Base-by-base conservation (phyloP, 2,329 filamentous ascomycete genomes). In the Aaosphaeria arxii region DNA sequence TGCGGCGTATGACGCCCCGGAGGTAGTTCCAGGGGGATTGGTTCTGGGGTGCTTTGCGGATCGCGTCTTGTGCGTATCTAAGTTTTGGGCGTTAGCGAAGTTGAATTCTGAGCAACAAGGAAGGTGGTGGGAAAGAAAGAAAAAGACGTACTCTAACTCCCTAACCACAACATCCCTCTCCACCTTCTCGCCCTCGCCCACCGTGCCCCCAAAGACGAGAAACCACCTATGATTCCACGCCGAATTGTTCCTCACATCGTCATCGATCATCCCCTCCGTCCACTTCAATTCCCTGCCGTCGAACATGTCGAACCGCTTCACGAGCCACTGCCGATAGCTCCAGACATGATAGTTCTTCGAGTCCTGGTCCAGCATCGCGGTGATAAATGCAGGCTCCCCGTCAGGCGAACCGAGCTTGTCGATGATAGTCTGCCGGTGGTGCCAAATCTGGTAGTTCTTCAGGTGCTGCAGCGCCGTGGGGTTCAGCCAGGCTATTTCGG, bases 391-490 rank as follows among this genome's bases (percentile, higher is more conserved):
- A 17, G 80, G 77, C 73, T 99, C 94, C 4, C 81, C 82, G 4
- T 77, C 68, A 7, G 82, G 83, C 45, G 89, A 78, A 13, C 67
- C 76, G 11, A 82, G 74, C 49, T 77, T 78, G 58, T 76, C 84
- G 52, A 74, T 80, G 70, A 74, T 78, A 69, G 73, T 67, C 77
- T 84, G 67, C 58, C 80, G 68, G 74, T 86, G 75, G 82, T 88
- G 72, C 81, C 94, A 99, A 70, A 99, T 99, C 74, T 99, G 94
- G 75, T 99, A 99, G 75, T 97, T 99, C 72, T 99, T 99, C 63
- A 95, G 84, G 68, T 96, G 87, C 48, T 83, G 78, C 45, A 95
- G 77, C 7, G 92, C 89, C 30, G 94, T 84, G 7, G 83, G 77
- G 71, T 96, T 95, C 44, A 99, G 78, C 91, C 92, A 99, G 40